A percentile compares a stretch with the other conserved stretches of the same genome.
phyloP scores from a whole-genome alignment of 2,329 filamentous ascomycete genomes.

The Fusarium sp. region DNA sequence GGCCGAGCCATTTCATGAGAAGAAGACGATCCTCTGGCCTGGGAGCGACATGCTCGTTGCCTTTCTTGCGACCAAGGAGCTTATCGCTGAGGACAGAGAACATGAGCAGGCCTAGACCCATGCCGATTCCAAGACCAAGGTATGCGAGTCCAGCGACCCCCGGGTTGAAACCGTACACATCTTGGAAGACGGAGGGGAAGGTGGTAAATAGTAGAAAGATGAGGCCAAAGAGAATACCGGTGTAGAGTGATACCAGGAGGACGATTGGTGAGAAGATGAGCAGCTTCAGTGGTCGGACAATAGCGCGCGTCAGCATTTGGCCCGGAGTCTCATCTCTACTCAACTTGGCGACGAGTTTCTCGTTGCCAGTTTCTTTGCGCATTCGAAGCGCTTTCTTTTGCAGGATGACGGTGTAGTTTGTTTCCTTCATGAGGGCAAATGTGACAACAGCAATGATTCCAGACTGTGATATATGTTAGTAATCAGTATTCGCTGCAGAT shows the following conservation, averaged over 20 bases:
- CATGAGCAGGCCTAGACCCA: conserved; percentile 36
- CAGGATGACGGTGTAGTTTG: conserved; percentile 21
- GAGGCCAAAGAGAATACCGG: conserved; percentile 47
- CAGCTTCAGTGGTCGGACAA: conserved; percentile 54
- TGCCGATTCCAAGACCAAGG: conserved; percentile 58
- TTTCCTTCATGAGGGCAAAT: conserved; percentile 42
- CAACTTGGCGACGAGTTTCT: conserved; percentile 16
- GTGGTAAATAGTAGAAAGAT: conserved; percentile 50
- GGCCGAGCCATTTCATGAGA: conserved; percentile 61
- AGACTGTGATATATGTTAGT: background rate
- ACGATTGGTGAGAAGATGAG: conserved; percentile 64
- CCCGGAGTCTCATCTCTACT: conserved; percentile 11
- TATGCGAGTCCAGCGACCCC: conserved; percentile 50
- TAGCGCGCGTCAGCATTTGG: conserved; percentile 43
- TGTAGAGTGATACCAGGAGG: conserved; percentile 52
- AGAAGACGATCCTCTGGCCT: conserved; percentile 59
- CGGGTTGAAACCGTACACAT: conserved; percentile 44
- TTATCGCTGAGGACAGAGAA: conserved; percentile 29
- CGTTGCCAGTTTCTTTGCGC: conserved; percentile 26
- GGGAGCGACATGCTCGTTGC: background rate
- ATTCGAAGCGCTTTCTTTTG: background rate
- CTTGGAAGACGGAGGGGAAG: conserved; percentile 48
- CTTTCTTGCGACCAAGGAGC: background rate
- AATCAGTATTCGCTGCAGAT: no score
- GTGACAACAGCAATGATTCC: background rate